Evolutionary conservation across 106 monocot genomes (phyloP), one percentile per base, ranked within the genome.

Genomic region (Platanthera zijinensis): DNA sequence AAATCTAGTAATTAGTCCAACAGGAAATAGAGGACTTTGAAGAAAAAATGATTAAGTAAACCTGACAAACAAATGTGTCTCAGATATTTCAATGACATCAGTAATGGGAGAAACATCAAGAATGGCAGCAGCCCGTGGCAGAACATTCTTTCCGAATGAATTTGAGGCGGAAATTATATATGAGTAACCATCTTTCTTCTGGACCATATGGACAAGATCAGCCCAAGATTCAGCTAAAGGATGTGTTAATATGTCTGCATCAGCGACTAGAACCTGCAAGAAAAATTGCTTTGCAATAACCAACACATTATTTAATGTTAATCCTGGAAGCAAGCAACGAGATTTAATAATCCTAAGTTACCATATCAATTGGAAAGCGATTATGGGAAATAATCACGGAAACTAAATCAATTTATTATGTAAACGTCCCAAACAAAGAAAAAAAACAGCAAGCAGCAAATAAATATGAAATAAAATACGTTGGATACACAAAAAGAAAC

Each of bases 171-270:
- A 75, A 80, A 99, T 54, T 78, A 99, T 83, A 59, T 99, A 83
- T 52, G 94, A 90, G 80, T 88, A 99, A 72, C 76, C 32, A 68
- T 77, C 83, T 75, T 84, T 90, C 61, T 88, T 69, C 76, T 99
- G 94, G 76, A 90, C 81, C 19, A 87, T 76, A 51, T 78, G 81
- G 48, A 99, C 72, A 72, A 99, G 88, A 79, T 94, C 92, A 2
- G 92, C 94, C 91, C 91, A 99, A 39, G 89, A 69, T 87, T 99
- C 99, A 76, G 99, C 99, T 18, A 99, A 72, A 17, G 94, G 94
- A 82, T 92, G 89, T 51, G 47, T 84, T 64, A 99, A 81, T 53
- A 77, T 67, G 17, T 94, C 84, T 47, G 84, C 70, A 71, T 99
- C 93, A 67, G 94, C 99, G 75, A 99, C 92, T 82, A 99, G 89